Evolutionary conservation across 2,329 filamentous ascomycete species (phyloP), one percentile per base, ranked within the genome.

Genomic region (Sporothrix inflata): DNA sequence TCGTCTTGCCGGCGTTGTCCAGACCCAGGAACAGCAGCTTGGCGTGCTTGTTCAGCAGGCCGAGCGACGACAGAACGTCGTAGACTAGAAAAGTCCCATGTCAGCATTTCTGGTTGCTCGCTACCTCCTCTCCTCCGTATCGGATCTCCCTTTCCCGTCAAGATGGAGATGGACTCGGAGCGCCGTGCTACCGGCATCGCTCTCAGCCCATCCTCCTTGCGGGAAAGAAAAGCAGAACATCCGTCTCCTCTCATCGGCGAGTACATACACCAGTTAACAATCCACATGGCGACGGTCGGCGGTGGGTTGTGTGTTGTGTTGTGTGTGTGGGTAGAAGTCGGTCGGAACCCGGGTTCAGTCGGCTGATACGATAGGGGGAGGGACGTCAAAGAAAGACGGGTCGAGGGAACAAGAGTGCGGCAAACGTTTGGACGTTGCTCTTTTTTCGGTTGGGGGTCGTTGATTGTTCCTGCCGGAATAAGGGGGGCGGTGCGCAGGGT

Each of bases 1-100:
- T 97, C 70, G 94, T 97, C 88, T 97, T 97, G 84, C 94, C 94
- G 69, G 94, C 94, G 85, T 97, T 97, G 82, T 97, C 94, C 75
- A 97, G 91, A 78, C 94, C 94, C 75, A 97, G 90, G 85, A 97
- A 97, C 73, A 97, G 89, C 73, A 97, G 89, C 89, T 97, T 97
- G 79, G 94, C 94, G 83, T 97, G 93, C 88, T 97, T 97, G 89
- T 97, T 97, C 77, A 95, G 87, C 79, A 97, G 88, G 78, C 94
- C 94, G 75, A 97, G 88, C 76, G 90, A 93, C 79, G 94, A 92
- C 79, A 97, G 90, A 78, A 97, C 86, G 85, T 97, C 93, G 88
- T 93, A 97, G 84, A 97, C 94, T 94, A 81, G 72, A 75, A 7
- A 40, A 9, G 4, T 6, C 2, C 19, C 65, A 6, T 67, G 78